These are phyloP conservation scores for Chamaecyparis obtusa DNA, from an alignment of 75 land plant genomes.

Conservation along the genomic window DNA sequence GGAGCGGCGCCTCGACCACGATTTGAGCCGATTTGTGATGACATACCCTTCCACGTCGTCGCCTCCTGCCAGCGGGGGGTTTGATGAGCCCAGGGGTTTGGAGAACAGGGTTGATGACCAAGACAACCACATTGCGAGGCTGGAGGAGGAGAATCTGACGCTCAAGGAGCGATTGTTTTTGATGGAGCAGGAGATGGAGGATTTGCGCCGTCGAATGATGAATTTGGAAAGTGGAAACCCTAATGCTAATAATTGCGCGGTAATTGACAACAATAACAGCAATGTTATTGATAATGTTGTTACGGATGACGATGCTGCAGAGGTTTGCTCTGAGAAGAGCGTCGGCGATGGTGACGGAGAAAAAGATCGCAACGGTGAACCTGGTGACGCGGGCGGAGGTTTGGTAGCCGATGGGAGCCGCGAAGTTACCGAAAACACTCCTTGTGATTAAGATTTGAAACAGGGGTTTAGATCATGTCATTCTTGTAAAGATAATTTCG, in stretches of 20 bases:
- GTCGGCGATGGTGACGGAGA: conserved; percentile 21
- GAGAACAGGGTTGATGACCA: conserved; percentile 75
- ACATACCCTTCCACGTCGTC: conserved; percentile 48
- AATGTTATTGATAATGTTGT: conserved; percentile 17
- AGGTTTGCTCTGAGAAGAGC: conserved; percentile 42
- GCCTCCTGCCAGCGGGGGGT: conserved; percentile 4
- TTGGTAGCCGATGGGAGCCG: neutral
- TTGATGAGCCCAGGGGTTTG: conserved; percentile 30
- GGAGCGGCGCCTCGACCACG: conserved; percentile 92
- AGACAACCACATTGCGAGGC: conserved; percentile 71
- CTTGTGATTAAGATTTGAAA: neutral
- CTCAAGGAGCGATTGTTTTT: conserved; percentile 85
- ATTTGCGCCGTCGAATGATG: conserved; percentile 62
- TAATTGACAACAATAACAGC: neutral
- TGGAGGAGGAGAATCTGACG: conserved; percentile 93
- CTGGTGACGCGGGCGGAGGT: neutral
- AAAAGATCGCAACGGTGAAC: neutral
- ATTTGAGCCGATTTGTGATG: conserved; percentile 93
- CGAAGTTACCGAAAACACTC: neutral
- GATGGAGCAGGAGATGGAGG: conserved; percentile 81
- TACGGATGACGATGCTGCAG: conserved; percentile 20
- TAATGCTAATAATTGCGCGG: neutral
- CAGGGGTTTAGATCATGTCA: neutral
- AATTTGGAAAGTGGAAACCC: conserved; percentile 25
- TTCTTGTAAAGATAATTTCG: neutral